phyloP scores from a whole-genome alignment of 495 filamentous ascomycete genomes.

The Podospora bellae-mahoneyi region DNA sequence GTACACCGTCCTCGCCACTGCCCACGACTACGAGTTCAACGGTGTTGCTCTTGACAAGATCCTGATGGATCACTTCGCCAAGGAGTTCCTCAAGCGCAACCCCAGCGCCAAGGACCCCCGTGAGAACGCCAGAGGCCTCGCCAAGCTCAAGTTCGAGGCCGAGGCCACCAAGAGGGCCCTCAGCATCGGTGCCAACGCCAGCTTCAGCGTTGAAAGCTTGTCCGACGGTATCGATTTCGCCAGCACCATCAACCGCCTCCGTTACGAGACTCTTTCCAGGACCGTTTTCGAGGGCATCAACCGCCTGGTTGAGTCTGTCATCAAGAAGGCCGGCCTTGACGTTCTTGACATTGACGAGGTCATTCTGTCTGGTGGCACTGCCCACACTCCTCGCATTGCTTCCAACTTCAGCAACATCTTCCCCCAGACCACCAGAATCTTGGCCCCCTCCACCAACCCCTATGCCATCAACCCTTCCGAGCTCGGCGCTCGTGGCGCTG shows the following conservation, averaged over 20 bases:
- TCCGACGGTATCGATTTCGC: constrained; percentile 85
- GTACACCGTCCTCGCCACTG: constrained; percentile 91
- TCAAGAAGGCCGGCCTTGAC: constrained; percentile 91
- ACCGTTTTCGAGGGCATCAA: constrained; percentile 86
- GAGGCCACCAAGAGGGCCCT: constrained; percentile 88
- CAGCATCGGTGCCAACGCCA: constrained; percentile 79
- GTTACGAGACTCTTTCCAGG: constrained; percentile 83
- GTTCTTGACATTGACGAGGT: constrained; percentile 92
- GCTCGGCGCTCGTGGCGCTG: constrained; percentile 82
- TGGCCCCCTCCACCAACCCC: constrained; percentile 73
- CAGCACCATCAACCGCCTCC: constrained; percentile 84
- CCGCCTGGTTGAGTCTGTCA: constrained; percentile 72
- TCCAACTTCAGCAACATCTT: constrained; percentile 71
- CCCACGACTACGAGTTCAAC: constrained; percentile 89
- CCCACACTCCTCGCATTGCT: constrained; percentile 92
- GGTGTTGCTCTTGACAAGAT: constrained; percentile 81
- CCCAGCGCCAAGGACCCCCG: constrained; percentile 77
- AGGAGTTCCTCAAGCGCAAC: constrained; percentile 93
- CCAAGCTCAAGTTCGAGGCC: constrained; percentile 88
- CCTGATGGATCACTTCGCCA: constrained; percentile 92
- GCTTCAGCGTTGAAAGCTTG: constrained; percentile 85
- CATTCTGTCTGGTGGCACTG: constrained; percentile 86
- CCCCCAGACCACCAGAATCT: constrained; percentile 70
- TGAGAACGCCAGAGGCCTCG: constrained; percentile 71
- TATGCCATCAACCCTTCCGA: constrained; percentile 91